Base-by-base conservation (phyloP, 1,139 yeast species). In the Lodderomyces pseudojiufengensis region DNA sequence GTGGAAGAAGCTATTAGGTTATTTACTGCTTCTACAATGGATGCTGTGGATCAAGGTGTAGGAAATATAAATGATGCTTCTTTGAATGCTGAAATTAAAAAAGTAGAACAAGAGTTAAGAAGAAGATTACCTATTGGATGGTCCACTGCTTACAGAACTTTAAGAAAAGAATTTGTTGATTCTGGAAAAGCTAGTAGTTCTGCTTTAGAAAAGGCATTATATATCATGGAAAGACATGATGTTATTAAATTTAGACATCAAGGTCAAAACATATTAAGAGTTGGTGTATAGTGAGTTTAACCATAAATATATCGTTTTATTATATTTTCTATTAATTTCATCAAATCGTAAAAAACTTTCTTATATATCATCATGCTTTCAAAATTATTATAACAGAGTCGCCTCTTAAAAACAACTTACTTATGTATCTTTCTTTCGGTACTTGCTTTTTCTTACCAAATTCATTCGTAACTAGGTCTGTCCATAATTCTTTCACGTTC, bases 21-120 rank as follows among this genome's bases (percentile, higher is more conserved):
- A 42, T 94, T 94, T 62, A 85, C 87, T 42, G 96, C 98, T 0
- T 92, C 98, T 1, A 94, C 99, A 0, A 88, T 94, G 95, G 92
- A 88, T 55, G 98, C 98, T 0, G 95, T 94, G 11, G 85, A 84
- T 27, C 94, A 86, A 59, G 95, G 88, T 39, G 80, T 80, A 29
- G 74, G 73, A 13, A 62, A 61, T 9, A 51, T 60, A 24, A 56
- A 73, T 4, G 78, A 75, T 43, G 72, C 73, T 38, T 74, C 76
- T 47, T 59, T 84, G 44, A 72, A 75, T 39, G 75, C 76, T 25
- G 94, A 88, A 54, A 87, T 90, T 33, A 76, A 78, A 47, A 73
- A 71, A 51, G 87, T 92, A 35, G 97, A 90, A 55, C 79, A 76
- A 32, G 95, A 87, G 57, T 74, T 92, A 46, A 81, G 88, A 59